Percentiles rank a stretch among this genome's conserved stretches.
phyloP scores from a whole-genome alignment of 768 basidiomycete species.

The Pulveroboletus frians region DNA sequence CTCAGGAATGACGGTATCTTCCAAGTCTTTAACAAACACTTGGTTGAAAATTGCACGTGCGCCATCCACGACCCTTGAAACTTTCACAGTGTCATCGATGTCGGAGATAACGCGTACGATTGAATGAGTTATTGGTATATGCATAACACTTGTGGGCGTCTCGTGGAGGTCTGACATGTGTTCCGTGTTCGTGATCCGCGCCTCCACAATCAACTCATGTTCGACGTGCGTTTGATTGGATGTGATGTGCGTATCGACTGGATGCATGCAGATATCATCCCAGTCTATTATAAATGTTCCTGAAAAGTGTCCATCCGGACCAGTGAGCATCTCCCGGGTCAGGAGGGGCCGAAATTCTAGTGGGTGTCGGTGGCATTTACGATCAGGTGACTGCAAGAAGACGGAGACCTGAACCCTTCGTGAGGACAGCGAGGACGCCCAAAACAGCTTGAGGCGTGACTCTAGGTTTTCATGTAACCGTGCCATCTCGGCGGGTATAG shows the following conservation, averaged over 20 bases:
- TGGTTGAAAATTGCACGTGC: constrained; percentile 82
- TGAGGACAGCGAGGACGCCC: constrained; percentile 65
- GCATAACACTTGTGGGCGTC: constrained; percentile 22
- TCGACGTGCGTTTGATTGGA: constrained; percentile 42
- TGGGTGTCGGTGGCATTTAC: constrained; percentile 25
- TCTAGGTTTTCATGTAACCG: constrained; percentile 73
- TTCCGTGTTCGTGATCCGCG: constrained; percentile 40
- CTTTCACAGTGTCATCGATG: constrained; percentile 81
- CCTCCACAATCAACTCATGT: constrained; percentile 50
- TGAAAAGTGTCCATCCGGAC: constrained; percentile 70
- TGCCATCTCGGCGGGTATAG: constrained; percentile 34
- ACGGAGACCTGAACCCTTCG: constrained; percentile 60
- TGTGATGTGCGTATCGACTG: constrained; percentile 49
- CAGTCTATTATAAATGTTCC: constrained; percentile 58
- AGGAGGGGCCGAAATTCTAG: constrained; percentile 43
- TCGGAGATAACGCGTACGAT: constrained; percentile 83
- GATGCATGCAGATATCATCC: constrained; percentile 63
- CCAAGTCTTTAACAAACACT: constrained; percentile 83
- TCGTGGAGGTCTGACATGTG: constrained; percentile 39
- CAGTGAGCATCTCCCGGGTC: constrained; percentile 49
- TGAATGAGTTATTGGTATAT: constrained; percentile 52
- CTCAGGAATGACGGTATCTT: constrained; percentile 73
- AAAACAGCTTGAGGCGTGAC: constrained; percentile 71
- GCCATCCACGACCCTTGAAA: constrained; percentile 70
- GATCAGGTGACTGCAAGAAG: constrained; percentile 34